A percentile compares a stretch with the other conserved stretches of the same genome.
Evolutionary conservation across 257 asterid genomes (phyloP).

Genomic region (Leonotis leonurus): DNA sequence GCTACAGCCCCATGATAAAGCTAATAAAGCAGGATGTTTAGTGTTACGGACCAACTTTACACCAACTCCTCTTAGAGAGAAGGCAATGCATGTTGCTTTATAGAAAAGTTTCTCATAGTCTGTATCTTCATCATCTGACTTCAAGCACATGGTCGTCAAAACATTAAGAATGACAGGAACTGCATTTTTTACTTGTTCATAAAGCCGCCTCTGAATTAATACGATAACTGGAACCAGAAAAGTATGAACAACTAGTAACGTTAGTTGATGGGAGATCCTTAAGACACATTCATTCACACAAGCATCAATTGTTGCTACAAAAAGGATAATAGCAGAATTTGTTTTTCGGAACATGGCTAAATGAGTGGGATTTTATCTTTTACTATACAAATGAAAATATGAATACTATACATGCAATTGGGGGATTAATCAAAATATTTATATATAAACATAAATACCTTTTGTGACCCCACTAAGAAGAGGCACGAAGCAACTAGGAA

Average conservation of each 20-base stretch:
- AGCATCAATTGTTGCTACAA: not conserved
- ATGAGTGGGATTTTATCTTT: not conserved
- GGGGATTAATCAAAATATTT: not conserved
- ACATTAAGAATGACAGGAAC: conserved; percentile 67
- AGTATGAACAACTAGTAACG: conserved; percentile 6
- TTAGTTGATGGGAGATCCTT: not conserved
- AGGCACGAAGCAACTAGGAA: conserved; percentile 56
- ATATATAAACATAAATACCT: conserved; percentile 38
- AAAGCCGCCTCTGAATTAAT: conserved; percentile 58
- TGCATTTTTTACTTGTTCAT: conserved; percentile 63
- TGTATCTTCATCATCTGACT: conserved; percentile 41
- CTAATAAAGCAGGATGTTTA: conserved; percentile 7
- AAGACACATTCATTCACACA: not conserved
- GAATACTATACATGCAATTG: not conserved
- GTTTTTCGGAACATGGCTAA: not conserved
- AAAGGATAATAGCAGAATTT: not conserved
- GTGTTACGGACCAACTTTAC: conserved; percentile 50
- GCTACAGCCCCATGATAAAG: conserved; percentile 13
- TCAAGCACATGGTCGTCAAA: conserved; percentile 32
- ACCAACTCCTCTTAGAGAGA: conserved; percentile 54
- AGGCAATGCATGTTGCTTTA: conserved; percentile 50
- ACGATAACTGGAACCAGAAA: conserved; percentile 48
- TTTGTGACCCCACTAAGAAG: conserved; percentile 55
- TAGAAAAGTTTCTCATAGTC: conserved; percentile 40
- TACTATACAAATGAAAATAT: not conserved